Base-by-base conservation (phyloP, 805 yeast species). In the Phaffomyces antillensis region DNA sequence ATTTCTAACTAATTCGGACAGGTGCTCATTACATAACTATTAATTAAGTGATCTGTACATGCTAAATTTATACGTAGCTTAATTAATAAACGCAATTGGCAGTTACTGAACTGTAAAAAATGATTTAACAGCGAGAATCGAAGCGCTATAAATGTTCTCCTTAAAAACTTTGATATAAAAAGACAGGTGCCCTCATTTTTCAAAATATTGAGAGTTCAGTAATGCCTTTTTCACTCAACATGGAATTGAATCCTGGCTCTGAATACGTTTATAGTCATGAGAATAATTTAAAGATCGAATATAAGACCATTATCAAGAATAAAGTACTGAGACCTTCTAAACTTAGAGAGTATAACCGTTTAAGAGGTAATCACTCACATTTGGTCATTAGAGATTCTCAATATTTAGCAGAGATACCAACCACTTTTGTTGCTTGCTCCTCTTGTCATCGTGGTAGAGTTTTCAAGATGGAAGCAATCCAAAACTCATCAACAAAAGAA, bases 391-490 rank as follows among this genome's bases (percentile, higher is more conserved):
- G 62, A 44, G 62, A 58, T 40, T 56, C 60, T 0, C 59, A 58
- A 26, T 58, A 58, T 33, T 45, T 58, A 12, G 51, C 50, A 18
- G 55, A 52, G 35, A 41, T 52, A 9, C 60, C 60, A 4, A 54
- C 60, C 3, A 52, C 56, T 2, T 58, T 58, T 48, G 55, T 58
- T 32, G 55, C 62, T 0, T 58, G 62, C 39, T 48, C 62, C 3
- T 50, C 56, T 1, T 58, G 62, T 18, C 62, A 58, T 36, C 39
- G 62, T 28, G 62, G 62, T 8, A 52, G 59, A 25, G 60, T 58
- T n/a, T 43, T 58, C 24, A 58, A 53, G 46, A 48, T 58, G 31
- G 32, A 45, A 8, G 42, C 54, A 16, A 55, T 58, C 15, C 39
- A 51, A 40, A 55, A 52, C 9, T 41, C 46, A 34, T 15, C 48